Percentiles rank a stretch among this genome's conserved stretches.
These are phyloP conservation scores for Candida succiphila DNA, from an alignment of 805 yeast genomes.

Conservation along the genomic window DNA sequence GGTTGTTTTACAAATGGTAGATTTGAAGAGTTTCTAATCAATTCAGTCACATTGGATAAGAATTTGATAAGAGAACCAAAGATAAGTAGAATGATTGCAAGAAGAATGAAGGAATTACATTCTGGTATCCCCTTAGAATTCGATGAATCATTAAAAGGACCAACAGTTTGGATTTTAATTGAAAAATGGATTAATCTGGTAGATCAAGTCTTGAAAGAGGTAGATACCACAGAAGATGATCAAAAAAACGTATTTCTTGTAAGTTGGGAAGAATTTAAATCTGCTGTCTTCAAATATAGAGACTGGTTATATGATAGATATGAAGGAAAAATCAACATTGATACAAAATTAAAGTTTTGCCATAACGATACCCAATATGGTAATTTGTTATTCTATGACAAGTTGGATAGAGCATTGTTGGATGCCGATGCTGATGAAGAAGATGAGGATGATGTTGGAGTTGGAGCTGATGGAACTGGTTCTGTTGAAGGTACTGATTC, in stretches of 20 bases:
- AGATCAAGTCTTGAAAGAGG: conserved; percentile 26
- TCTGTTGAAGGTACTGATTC: conserved; percentile 14
- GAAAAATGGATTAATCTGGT: conserved; percentile 59
- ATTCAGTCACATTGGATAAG: conserved; percentile 69
- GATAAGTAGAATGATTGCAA: conserved; percentile 75
- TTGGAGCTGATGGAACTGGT: conserved; percentile 11
- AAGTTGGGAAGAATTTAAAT: conserved; percentile 40
- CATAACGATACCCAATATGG: conserved; percentile 98
- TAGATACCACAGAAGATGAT: conserved; percentile 24
- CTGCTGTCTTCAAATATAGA: conserved; percentile 40
- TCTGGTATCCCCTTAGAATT: conserved; percentile 57
- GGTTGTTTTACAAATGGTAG: conserved; percentile 92
- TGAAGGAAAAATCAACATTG: conserved; percentile 27
- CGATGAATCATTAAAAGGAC: conserved; percentile 48
- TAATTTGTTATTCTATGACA: conserved; percentile 54
- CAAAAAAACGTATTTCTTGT: conserved; percentile 31
- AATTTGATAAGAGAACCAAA: conserved; percentile 67
- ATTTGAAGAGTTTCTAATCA: conserved; percentile 83
- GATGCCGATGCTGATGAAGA: conserved; percentile 19
- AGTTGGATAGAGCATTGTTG: conserved; percentile 16
- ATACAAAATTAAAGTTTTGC: conserved; percentile 61
- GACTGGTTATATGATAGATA: conserved; percentile 51
- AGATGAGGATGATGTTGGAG: conserved; percentile 7
- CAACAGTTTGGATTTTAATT: conserved; percentile 61
- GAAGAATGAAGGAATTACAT: conserved; percentile 95